phyloP scores from a whole-genome alignment of 148 eudicot species.

The Tetragonia tetragonoides region DNA sequence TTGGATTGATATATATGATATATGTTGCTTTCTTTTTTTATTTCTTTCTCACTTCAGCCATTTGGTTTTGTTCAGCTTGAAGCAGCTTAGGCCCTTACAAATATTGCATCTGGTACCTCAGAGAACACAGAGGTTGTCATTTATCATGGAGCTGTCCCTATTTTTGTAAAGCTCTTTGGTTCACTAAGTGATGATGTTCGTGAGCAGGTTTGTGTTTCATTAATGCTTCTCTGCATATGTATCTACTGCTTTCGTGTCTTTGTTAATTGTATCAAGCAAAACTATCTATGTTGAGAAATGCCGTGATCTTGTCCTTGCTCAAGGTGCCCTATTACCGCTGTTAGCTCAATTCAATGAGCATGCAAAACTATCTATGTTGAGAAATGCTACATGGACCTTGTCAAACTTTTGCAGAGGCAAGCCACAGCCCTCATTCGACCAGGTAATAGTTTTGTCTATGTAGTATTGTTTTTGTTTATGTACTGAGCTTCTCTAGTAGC shows the following conservation, averaged over 20 bases:
- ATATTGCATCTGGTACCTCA: constrained; percentile 90
- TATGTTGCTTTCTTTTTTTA: neutral
- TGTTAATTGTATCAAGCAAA: constrained; percentile 18
- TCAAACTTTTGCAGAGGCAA: constrained; percentile 94
- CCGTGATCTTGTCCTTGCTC: constrained; percentile 75
- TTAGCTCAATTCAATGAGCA: constrained; percentile 69
- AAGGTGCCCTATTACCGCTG: constrained; percentile 68
- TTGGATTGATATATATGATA: neutral
- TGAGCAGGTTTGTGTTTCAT: constrained; percentile 62
- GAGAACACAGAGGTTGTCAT: constrained; percentile 86
- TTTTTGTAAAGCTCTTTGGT: constrained; percentile 74
- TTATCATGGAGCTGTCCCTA: constrained; percentile 84
- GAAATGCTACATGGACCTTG: constrained; percentile 90
- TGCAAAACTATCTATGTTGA: constrained; percentile 75
- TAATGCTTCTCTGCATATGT: neutral
- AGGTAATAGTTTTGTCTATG: constrained; percentile 32
- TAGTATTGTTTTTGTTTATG: neutral
- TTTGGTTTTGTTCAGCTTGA: constrained; percentile 53
- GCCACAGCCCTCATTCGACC: constrained; percentile 84
- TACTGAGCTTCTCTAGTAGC: neutral
- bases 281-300: too few relatives aligned
- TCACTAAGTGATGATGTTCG: constrained; percentile 88
- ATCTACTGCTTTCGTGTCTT: neutral
- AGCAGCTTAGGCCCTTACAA: constrained; percentile 96
- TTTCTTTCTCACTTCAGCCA: neutral